Percentiles rank a stretch among this genome's conserved stretches.
phyloP scores from a whole-genome alignment of 352 stramenopile genomes.

The Thalassiosira livingstoniorum region DNA sequence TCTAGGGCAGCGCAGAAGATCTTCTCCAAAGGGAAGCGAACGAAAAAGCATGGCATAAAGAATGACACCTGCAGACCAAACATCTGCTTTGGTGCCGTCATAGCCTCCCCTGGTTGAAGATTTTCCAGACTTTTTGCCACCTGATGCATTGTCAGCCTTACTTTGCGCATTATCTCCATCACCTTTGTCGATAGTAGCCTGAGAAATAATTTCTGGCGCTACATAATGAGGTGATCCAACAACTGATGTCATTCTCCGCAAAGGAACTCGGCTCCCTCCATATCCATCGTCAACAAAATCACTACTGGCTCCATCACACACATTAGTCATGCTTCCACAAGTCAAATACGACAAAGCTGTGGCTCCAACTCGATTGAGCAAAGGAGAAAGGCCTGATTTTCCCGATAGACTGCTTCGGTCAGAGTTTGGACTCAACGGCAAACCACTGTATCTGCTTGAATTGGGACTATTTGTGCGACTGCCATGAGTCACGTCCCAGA shows the following conservation, averaged over 20 bases:
- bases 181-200: slow-evolving; percentile 60
- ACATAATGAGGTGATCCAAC: slow-evolving; percentile 97
- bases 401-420: slow-evolving; percentile 20
- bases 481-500: slow-evolving; percentile 11
- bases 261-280: slow-evolving; percentile 32
- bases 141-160: slow-evolving; percentile 34
- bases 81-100: slow-evolving; percentile 90
- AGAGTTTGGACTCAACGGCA: slow-evolving; percentile 50
- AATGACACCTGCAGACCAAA: slow-evolving; percentile 99
- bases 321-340: slow-evolving; percentile 76
- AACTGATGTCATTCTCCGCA: slow-evolving; percentile 90
- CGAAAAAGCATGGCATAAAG: slow-evolving; percentile 95
- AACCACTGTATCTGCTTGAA: slow-evolving; percentile 7
- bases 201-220: slow-evolving; percentile 93
- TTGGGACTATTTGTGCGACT: not conserved
- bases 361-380: slow-evolving; percentile 55
- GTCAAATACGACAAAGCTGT: slow-evolving; percentile 77
- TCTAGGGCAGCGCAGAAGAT: slow-evolving; percentile 92
- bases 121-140: not conserved
- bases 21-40: slow-evolving; percentile 95
- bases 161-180: slow-evolving; percentile 15
- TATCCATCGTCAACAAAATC: slow-evolving; percentile 42
- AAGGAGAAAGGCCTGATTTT: slow-evolving; percentile 37
- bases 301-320: slow-evolving; percentile 47
- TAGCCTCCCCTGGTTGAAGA: slow-evolving; percentile 79